Evolutionary conservation across 2,329 filamentous ascomycete species (phyloP).

Genomic region (Aspergillus latus): DNA sequence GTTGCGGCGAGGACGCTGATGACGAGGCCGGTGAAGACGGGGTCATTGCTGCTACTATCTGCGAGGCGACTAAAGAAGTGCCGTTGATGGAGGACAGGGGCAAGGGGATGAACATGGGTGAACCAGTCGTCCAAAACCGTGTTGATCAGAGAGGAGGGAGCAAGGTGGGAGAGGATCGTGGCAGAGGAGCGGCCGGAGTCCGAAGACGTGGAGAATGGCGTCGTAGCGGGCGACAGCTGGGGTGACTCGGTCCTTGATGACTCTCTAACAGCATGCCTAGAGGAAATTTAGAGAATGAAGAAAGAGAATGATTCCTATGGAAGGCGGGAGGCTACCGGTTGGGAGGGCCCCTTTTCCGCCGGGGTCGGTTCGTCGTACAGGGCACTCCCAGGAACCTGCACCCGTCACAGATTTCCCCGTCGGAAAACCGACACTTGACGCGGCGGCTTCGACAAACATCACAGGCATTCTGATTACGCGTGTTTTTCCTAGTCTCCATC

Average conservation of each 20-base stretch:
- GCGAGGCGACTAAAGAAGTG: not conserved
- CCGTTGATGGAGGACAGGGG: not conserved
- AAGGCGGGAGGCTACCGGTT: not conserved
- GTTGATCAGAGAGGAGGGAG: not conserved
- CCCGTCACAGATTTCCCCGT: not conserved
- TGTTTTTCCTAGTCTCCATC: not conserved
- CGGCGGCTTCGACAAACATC: not conserved
- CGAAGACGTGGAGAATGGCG: not conserved
- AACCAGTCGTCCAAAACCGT: constrained; percentile 1
- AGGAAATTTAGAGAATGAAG: not conserved
- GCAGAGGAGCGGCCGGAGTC: not conserved
- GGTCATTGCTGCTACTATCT: not conserved
- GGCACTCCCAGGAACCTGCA: not conserved
- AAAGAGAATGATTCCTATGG: not conserved
- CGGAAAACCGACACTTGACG: not conserved
- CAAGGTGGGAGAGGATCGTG: not conserved
- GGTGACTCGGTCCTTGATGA: not conserved
- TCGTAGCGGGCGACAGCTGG: not conserved
- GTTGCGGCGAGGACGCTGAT: constrained; percentile 1
- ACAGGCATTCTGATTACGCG: not conserved
- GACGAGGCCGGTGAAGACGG: not conserved
- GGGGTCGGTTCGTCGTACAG: not conserved
- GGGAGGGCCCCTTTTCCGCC: not conserved
- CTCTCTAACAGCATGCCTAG: not conserved
- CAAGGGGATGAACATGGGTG: not conserved